Percentiles rank a stretch among this genome's conserved stretches.
phyloP scores from a whole-genome alignment of 23 red algal genomes.

The Chondrus crispus region DNA sequence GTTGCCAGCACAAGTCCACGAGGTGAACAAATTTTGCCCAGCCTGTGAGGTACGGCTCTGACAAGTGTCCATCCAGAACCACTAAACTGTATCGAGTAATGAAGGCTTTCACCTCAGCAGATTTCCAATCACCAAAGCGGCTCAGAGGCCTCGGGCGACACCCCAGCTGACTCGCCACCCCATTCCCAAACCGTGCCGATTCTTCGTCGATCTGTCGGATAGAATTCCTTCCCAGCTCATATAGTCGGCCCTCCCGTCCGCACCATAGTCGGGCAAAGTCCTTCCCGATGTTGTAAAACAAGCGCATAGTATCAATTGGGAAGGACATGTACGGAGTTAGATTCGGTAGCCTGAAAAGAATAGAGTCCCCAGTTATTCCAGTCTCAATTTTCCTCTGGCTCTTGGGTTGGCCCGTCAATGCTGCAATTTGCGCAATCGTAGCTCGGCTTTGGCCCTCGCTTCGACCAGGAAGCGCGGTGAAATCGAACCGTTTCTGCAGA shows the following conservation, averaged over 20 bases:
- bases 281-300: constrained; percentile 2
- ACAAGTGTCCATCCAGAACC: not conserved
- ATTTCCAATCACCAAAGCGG: not conserved
- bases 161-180: not conserved
- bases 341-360: not conserved
- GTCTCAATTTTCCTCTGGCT: no score
- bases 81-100: not conserved
- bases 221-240: not conserved
- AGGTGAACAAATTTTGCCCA: not conserved
- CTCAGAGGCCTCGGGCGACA: not conserved
- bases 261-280: not conserved
- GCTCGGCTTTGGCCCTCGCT: no score
- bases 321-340: not conserved
- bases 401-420: no score
- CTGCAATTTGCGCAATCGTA: no score
- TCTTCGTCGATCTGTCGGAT: not conserved
- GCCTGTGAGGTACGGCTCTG: not conserved
- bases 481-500: no score
- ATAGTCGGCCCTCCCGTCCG: not conserved
- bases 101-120: not conserved
- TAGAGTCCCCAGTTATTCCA: no score
- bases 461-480: no score
- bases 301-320: not conserved
- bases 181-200: not conserved
- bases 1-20: not conserved